Conservation (phyloP, 208 protist species). For the Wallacemonas collosoma region DNA sequence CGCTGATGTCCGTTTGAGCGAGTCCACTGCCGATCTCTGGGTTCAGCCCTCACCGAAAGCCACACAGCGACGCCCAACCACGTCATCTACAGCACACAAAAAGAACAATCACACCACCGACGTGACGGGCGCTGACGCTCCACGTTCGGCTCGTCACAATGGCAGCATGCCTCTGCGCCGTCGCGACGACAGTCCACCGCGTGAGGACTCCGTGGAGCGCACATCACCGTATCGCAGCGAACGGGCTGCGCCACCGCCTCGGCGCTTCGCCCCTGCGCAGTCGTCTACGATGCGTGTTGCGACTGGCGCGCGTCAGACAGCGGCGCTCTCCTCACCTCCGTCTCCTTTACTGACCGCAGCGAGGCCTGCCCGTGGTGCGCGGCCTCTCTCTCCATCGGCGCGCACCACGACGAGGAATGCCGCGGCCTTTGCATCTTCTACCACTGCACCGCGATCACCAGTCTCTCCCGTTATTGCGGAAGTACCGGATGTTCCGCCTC, state of each 20-base stretch:
- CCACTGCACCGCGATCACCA: background rate
- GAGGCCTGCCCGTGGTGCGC: too few relatives aligned
- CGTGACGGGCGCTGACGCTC: too few relatives aligned
- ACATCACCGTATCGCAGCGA: background rate
- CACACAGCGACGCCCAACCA: too few relatives aligned
- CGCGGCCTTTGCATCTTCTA: background rate
- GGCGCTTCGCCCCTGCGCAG: background rate
- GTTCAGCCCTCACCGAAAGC: conserved; percentile 7
- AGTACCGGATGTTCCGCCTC: background rate
- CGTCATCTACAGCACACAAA: too few relatives aligned
- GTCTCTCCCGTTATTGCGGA: conserved; percentile 3
- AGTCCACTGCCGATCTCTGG: conserved; percentile 9
- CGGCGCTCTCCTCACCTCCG: background rate
- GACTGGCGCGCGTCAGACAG: background rate
- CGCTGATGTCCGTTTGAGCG: background rate
- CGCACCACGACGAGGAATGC: background rate
- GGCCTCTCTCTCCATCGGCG: background rate
- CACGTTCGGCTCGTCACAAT: too few relatives aligned
- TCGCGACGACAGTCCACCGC: background rate
- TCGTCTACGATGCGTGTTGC: too few relatives aligned
- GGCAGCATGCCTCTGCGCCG: background rate
- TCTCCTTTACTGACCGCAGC: background rate
- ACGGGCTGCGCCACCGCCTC: background rate
- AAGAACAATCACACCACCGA: too few relatives aligned
- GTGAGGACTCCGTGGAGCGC: background rate